Percentiles rank a stretch among this genome's conserved stretches.
phyloP scores from a whole-genome alignment of 1,139 yeast genomes.

The Meyerozyma elateridarum region DNA sequence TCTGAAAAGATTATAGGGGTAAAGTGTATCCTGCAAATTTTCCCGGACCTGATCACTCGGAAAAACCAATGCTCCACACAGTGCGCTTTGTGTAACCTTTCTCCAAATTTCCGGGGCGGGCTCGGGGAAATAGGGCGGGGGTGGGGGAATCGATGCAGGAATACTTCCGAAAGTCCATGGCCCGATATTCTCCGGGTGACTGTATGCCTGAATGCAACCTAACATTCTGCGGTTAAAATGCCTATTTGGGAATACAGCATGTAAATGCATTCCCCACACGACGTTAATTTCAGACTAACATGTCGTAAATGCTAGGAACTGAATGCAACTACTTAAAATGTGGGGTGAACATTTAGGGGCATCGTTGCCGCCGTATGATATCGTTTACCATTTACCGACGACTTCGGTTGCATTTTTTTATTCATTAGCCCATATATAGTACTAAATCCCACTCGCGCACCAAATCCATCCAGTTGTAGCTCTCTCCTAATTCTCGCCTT shows the following conservation, averaged over 20 bases:
- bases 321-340: too few relatives aligned
- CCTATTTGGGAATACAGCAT: too few relatives aligned
- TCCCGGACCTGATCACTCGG: conserved; percentile 2
- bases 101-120: conserved; percentile 4
- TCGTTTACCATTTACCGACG: too few relatives aligned
- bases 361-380: too few relatives aligned
- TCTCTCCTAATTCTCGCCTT: conserved; percentile 36
- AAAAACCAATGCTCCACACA: conserved; percentile 4
- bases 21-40: too few relatives aligned
- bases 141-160: conserved; percentile 4
- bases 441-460: conserved; percentile 51
- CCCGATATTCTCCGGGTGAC: conserved; percentile 1
- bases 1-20: too few relatives aligned
- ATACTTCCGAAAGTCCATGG: conserved; percentile 3
- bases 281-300: too few relatives aligned
- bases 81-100: conserved; percentile 1
- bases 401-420: too few relatives aligned
- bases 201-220: conserved; percentile 1
- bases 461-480: conserved; percentile 49
- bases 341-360: too few relatives aligned
- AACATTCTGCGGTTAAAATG: too few relatives aligned
- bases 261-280: too few relatives aligned
- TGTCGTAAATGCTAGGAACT: too few relatives aligned
- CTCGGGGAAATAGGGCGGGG: conserved; percentile 5
- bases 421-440: conserved; percentile 27